A percentile compares a stretch with the other conserved stretches of the same genome.
phyloP scores from a whole-genome alignment of 805 yeast species.

The Cephaloascus albidus region DNA sequence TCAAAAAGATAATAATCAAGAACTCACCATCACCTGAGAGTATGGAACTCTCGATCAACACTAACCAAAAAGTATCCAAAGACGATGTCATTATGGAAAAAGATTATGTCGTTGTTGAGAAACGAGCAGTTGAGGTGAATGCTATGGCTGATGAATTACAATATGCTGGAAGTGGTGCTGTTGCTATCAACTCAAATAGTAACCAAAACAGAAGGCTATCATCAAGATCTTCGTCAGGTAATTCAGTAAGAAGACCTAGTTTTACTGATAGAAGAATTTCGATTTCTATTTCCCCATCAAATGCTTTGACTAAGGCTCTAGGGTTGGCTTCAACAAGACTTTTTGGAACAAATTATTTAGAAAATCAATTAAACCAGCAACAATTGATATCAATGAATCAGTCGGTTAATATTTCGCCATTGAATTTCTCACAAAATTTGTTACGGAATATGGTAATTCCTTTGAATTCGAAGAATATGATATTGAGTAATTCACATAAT shows the following conservation, averaged over 20 bases:
- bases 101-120: slow-evolving; percentile 92
- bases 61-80: slow-evolving; percentile 5
- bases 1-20: slow-evolving; percentile 31
- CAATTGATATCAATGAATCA: not conserved
- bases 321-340: slow-evolving; percentile 82
- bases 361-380: not conserved
- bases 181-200: slow-evolving; percentile 28
- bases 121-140: slow-evolving; percentile 89
- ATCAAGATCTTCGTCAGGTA: slow-evolving; percentile 37
- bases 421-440: not conserved
- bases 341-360: slow-evolving; percentile 40
- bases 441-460: not conserved
- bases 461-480: not conserved
- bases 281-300: slow-evolving; percentile 70
- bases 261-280: slow-evolving; percentile 56
- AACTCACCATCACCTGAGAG: slow-evolving; percentile 34
- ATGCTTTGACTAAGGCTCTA: slow-evolving; percentile 81
- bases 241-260: slow-evolving; percentile 51
- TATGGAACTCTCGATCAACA: slow-evolving; percentile 11
- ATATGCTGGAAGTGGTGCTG: slow-evolving; percentile 42
- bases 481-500: not conserved
- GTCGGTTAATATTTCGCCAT: not conserved
- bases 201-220: slow-evolving; percentile 18
- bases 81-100: slow-evolving; percentile 54
- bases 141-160: slow-evolving; percentile 92